These are phyloP conservation scores for Gossypioides kirkii DNA, from an alignment of 345 rosid genomes.

Conservation along the genomic window DNA sequence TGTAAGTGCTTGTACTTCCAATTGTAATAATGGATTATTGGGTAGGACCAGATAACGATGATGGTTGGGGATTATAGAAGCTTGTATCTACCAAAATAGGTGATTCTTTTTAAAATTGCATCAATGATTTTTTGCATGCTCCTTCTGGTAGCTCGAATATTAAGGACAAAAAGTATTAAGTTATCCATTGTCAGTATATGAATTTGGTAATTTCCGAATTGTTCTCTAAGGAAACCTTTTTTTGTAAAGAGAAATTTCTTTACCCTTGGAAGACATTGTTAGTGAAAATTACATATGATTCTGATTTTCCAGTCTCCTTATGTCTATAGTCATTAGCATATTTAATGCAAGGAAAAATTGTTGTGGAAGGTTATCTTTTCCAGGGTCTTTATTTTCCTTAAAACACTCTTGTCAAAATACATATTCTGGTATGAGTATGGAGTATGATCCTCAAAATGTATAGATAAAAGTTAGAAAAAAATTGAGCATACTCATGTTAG, in stretches of 20 bases:
- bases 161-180: slow-evolving; percentile 7
- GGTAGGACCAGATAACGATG: slow-evolving; percentile 69
- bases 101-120: slow-evolving; percentile 21
- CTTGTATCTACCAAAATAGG: slow-evolving; percentile 25
- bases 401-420: background rate
- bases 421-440: background rate
- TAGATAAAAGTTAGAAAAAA: background rate
- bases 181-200: background rate
- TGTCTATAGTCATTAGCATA: background rate
- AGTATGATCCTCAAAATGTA: background rate
- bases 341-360: background rate
- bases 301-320: background rate
- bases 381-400: background rate
- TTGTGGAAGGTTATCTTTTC: background rate
- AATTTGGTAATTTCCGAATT: background rate
- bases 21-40: slow-evolving; percentile 46
- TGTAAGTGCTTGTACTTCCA: slow-evolving; percentile 32
- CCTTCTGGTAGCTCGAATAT: slow-evolving; percentile 6
- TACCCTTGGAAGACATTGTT: background rate
- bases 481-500: background rate
- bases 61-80: slow-evolving; percentile 76
- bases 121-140: slow-evolving; percentile 8
- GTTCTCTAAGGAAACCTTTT: background rate
- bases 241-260: background rate
- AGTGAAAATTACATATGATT: background rate